A percentile compares a stretch with the other conserved stretches of the same genome.
phyloP scores from a whole-genome alignment of 306 rosid species.

The Leucaena leucocephala region DNA sequence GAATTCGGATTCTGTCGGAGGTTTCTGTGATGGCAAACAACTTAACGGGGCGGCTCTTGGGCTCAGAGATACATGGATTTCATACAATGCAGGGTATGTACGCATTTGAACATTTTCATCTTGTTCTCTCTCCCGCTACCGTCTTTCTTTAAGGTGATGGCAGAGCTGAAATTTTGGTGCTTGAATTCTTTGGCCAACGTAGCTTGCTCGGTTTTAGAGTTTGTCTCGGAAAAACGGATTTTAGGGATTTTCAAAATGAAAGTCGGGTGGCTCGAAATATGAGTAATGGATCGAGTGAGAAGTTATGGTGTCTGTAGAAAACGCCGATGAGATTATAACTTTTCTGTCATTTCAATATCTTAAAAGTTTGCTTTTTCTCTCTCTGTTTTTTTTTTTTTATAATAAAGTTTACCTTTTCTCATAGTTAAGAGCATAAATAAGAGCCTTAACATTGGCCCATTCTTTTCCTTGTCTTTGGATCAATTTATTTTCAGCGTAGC shows the following conservation, averaged over 20 bases:
- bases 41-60: slow-evolving; percentile 54
- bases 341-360: slow-evolving; percentile 7
- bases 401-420: too few species aligned
- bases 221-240: background rate
- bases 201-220: background rate
- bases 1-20: slow-evolving; percentile 36
- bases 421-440: background rate
- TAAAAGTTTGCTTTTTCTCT: background rate
- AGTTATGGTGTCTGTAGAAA: background rate
- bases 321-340: background rate
- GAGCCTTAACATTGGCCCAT: background rate
- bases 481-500: slow-evolving; percentile 12
- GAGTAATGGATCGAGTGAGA: background rate
- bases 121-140: background rate
- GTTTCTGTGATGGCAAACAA: slow-evolving; percentile 46
- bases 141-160: background rate
- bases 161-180: background rate
- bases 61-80: slow-evolving; percentile 92
- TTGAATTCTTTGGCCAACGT: background rate
- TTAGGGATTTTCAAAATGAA: slow-evolving; percentile 17
- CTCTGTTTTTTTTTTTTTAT: too few species aligned
- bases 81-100: slow-evolving; percentile 78
- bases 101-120: background rate
- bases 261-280: background rate
- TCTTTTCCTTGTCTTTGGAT: background rate